Base-by-base conservation (phyloP, 148 eudicot species). In the Polygonum aviculare region DNA sequence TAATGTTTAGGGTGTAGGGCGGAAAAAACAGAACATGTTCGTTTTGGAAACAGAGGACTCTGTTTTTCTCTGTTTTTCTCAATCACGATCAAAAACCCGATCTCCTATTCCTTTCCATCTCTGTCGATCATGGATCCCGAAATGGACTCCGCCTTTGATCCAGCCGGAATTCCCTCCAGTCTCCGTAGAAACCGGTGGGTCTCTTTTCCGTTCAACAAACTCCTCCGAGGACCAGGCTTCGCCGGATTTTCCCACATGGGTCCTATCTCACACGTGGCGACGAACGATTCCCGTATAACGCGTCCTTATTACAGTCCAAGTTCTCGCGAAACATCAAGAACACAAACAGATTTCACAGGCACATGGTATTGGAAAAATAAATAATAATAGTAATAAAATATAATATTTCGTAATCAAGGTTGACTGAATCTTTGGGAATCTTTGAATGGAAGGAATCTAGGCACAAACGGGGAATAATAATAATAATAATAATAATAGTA, bases 11-110 rank as follows among this genome's bases (percentile, higher is more conserved):
- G 63, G 65, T 45, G 19, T 36, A 50, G 35, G 50, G 18, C 50
- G 50, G 50, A 48, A 71, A 10, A 47, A 73, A 63, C 22, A 69
- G 71, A 54, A 76, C 85, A 83, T 83, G 75, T 75, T 26, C 31
- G 31, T 26, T 26, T 75, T 78, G 45, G 38, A 50, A n/a, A 77
- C 76, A 74, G 48, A 69, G 72, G 74, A 60, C 76, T 71, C 74
- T 59, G 76, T 78, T 81, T 76, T 79, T 71, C 63, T 47, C 77
- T 63, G 74, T 21, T 69, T 59, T 11, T 14, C 16, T 51, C 47
- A 44, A 44, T 44, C 47, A 44, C 47, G 10, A 44, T 6, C 7
- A 44, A 44, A 44, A 44, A 26, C 31, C 47, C 47, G 47, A 44
- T 44, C 47, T 44, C 47, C 44, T 40, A 0, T 40, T 40, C 5